These are phyloP conservation scores for Monosporascus sp. DNA, from an alignment of 2,329 filamentous ascomycete species.

Conservation along the genomic window DNA sequence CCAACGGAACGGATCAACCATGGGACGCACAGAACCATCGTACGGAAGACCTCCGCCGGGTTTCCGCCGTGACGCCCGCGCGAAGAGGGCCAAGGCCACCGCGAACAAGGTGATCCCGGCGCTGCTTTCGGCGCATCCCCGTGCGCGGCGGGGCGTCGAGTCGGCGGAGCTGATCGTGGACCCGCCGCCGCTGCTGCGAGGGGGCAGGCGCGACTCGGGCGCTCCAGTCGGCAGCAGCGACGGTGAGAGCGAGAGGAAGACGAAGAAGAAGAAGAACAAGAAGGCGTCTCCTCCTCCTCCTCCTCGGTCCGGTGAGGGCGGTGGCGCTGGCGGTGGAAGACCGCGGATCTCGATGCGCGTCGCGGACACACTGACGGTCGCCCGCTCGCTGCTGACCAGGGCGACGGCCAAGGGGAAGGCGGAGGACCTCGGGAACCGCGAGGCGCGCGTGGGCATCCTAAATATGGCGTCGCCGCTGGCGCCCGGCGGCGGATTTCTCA, in stretches of 20 bases:
- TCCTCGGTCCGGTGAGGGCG: no score
- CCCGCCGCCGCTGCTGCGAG: slow-evolving; percentile 9
- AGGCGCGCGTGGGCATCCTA: slow-evolving; percentile 43
- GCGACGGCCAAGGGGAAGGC: neutral
- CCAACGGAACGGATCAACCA: slow-evolving; percentile 1
- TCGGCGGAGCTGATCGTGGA: slow-evolving; percentile 41
- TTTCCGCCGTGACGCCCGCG: slow-evolving; percentile 31
- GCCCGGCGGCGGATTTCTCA: slow-evolving; percentile 56
- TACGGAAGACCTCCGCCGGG: slow-evolving; percentile 21
- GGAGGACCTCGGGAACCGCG: slow-evolving; percentile 9
- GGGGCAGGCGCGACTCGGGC: neutral
- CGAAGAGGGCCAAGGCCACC: slow-evolving; percentile 51
- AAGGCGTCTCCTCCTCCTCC: no score
- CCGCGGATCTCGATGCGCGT: slow-evolving; percentile 39
- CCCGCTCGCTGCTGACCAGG: slow-evolving; percentile 27
- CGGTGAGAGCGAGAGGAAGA: neutral
- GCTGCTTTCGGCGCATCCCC: slow-evolving; percentile 45
- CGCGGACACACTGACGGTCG: slow-evolving; percentile 49
- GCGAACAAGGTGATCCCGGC: slow-evolving; percentile 55
- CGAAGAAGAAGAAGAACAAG: neutral
- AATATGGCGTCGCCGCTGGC: slow-evolving; percentile 60
- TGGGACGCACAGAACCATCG: slow-evolving; percentile 26
- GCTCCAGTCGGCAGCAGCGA: neutral
- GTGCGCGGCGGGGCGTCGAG: slow-evolving; percentile 50
- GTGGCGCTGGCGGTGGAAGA: neutral